Base-by-base conservation (phyloP, 2,329 filamentous ascomycete genomes). In the Aspergillus sp. region DNA sequence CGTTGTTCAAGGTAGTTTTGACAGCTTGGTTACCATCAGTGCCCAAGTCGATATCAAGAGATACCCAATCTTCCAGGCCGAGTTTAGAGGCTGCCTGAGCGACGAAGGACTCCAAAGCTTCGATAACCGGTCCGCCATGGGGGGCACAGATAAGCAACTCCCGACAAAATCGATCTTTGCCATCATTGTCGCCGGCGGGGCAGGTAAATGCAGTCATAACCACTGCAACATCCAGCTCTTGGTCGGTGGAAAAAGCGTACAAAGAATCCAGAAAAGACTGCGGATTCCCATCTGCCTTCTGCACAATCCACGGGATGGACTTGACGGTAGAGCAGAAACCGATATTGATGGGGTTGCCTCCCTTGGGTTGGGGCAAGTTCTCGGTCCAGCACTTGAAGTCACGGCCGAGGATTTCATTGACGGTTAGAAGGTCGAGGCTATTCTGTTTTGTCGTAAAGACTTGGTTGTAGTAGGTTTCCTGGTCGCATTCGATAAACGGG, bases 331-430 rank as follows among this genome's bases (percentile, higher is more conserved):
- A 78, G 51, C 76, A 78, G 42, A 83, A 77, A 2, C 81, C 81
- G 12, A 84, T 66, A 39, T 68, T 73, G 30, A 72, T 29, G 2
- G 45, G 53, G 61, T 53, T 33, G 53, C 63, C 40, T 53, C 59
- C 47, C 53, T 60, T 48, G 4, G 51, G 44, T 19, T 19, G 19
- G 2, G 19, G 19, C 19, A 19, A 19, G 9, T 53, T 58, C 45
- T 76, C 76, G 1, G 67, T 68, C 81, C 81, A 85, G 40, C 77
- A 68, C 60, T 85, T 85, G 57, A 82, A 85, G 58, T 85, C 81
- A 47, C 82, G 78, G 33, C 74, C 70, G 44, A 84, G 60, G 13
- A 82, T 74, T 53, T 83, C 81, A 3, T 71, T 60, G 47, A 81
- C 56, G 8, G 66, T 71, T 26, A 85, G 60, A 2, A 70, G 60